A percentile compares a stretch with the other conserved stretches of the same genome.
phyloP scores from a whole-genome alignment of 768 basidiomycete genomes.

The Psilocybe tampanensis region DNA sequence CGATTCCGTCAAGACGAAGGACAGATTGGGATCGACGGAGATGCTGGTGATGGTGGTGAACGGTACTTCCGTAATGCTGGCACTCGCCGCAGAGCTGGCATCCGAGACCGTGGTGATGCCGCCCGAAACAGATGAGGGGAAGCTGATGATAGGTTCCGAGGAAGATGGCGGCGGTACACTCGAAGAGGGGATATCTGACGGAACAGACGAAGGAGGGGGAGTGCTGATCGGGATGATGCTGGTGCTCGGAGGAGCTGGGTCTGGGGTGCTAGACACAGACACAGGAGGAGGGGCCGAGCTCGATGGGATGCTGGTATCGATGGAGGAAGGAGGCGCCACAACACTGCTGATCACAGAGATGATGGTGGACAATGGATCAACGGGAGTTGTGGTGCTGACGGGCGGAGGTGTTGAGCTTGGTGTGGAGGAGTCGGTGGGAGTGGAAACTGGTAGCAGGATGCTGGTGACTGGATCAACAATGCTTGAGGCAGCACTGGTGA shows the following conservation, averaged over 20 bases:
- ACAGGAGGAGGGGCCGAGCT: background rate
- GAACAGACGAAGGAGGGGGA: background rate
- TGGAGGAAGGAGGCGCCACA: background rate
- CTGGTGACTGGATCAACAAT: background rate
- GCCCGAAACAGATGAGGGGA: background rate
- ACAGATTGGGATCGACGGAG: constrained; percentile 41
- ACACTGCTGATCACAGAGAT: background rate
- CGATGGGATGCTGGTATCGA: background rate
- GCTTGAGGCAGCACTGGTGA: background rate
- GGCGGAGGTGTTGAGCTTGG: background rate
- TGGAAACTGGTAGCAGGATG: constrained; percentile 1
- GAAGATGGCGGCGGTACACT: background rate
- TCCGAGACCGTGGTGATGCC: background rate
- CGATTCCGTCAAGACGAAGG: constrained; percentile 46
- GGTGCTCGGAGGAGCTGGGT: background rate
- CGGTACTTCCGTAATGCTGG: constrained; percentile 3
- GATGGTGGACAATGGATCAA: background rate
- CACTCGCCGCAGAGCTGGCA: background rate
- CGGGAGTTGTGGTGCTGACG: background rate
- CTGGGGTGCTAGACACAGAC: background rate
- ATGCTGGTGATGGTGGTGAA: constrained; percentile 23
- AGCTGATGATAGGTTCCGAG: background rate
- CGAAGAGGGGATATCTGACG: background rate
- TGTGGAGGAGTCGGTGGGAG: background rate
- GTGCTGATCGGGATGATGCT: background rate